Percentiles rank a stretch among this genome's conserved stretches.
phyloP scores from a whole-genome alignment of 2,329 filamentous ascomycete genomes.

The Cladosporium velox region DNA sequence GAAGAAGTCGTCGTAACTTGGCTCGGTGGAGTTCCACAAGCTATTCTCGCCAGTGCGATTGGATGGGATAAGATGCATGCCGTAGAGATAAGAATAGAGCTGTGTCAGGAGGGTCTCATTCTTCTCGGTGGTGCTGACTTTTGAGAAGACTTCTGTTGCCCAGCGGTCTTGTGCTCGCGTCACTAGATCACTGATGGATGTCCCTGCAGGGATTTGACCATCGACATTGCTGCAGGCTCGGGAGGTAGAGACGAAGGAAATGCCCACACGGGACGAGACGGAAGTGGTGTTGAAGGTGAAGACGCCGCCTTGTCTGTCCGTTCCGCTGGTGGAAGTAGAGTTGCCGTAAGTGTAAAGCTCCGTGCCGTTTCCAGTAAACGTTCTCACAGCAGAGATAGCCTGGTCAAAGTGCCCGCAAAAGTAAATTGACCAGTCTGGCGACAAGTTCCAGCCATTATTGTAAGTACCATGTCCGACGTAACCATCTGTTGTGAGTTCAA shows the following conservation, averaged over 20 bases:
- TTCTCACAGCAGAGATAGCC: slow-evolving; percentile 31
- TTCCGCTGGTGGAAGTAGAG: slow-evolving; percentile 19
- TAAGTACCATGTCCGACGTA: slow-evolving; percentile 62
- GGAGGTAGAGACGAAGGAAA: slow-evolving; percentile 64
- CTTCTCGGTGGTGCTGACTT: slow-evolving; percentile 49
- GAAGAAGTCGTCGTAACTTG: slow-evolving; percentile 73
- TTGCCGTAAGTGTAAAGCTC: slow-evolving; percentile 38
- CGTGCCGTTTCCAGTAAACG: slow-evolving; percentile 35
- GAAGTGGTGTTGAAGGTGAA: slow-evolving; percentile 47
- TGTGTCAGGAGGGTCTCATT: slow-evolving; percentile 31
- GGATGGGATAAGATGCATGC: slow-evolving; percentile 67
- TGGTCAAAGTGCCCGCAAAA: slow-evolving; percentile 63
- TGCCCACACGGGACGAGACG: slow-evolving; percentile 59
- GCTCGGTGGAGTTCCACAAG: slow-evolving; percentile 62
- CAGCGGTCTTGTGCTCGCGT: slow-evolving; percentile 53
- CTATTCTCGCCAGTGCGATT: slow-evolving; percentile 73
- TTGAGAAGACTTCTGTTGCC: slow-evolving; percentile 62
- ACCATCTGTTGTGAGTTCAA: slow-evolving; percentile 50
- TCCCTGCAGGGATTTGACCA: slow-evolving; percentile 53
- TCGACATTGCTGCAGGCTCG: slow-evolving; percentile 63
- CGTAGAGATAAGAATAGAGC: slow-evolving; percentile 66
- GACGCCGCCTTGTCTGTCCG: slow-evolving; percentile 43
- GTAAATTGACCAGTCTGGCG: slow-evolving; percentile 60
- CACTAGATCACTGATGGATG: slow-evolving; percentile 22
- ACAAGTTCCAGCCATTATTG: slow-evolving; percentile 65